These are phyloP conservation scores for Erucastrum elatum DNA, from an alignment of 345 rosid species.

Conservation along the genomic window DNA sequence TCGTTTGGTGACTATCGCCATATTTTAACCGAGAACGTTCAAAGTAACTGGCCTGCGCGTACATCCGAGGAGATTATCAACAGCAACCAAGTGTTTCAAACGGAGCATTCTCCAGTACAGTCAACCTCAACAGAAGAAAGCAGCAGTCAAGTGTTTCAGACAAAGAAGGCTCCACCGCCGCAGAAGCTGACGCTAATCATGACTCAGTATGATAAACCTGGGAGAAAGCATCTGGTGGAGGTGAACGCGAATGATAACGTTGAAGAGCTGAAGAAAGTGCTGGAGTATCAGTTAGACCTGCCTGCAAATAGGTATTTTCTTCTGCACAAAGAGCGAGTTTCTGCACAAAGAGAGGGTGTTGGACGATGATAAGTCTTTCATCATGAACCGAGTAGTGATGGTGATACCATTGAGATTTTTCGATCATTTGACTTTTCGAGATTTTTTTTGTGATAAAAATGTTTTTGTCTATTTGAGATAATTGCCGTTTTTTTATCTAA, in stretches of 20 bases:
- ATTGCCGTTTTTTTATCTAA: too few relatives aligned
- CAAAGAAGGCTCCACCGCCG: not conserved
- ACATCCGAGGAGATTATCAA: not conserved
- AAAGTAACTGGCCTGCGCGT: not conserved
- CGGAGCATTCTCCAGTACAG: not conserved
- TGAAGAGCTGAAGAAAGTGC: not conserved
- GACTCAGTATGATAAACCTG: not conserved
- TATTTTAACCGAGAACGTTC: not conserved
- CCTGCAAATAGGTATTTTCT: not conserved
- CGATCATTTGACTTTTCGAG: too few relatives aligned
- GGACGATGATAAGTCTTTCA: not conserved
- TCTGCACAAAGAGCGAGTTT: not conserved
- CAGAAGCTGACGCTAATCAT: not conserved
- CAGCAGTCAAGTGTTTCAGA: not conserved
- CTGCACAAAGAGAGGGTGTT: not conserved
- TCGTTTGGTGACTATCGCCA: not conserved
- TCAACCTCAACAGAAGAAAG: not conserved
- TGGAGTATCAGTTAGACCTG: not conserved
- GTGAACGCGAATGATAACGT: not conserved
- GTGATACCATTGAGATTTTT: not conserved
- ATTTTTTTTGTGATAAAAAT: too few relatives aligned
- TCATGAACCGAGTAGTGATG: not conserved
- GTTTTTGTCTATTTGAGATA: too few relatives aligned
- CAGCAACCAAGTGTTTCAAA: not conserved
- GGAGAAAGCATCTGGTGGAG: not conserved